These are phyloP conservation scores for Stephania cephalantha DNA, from an alignment of 164 flowering plant species.

Conservation along the genomic window DNA sequence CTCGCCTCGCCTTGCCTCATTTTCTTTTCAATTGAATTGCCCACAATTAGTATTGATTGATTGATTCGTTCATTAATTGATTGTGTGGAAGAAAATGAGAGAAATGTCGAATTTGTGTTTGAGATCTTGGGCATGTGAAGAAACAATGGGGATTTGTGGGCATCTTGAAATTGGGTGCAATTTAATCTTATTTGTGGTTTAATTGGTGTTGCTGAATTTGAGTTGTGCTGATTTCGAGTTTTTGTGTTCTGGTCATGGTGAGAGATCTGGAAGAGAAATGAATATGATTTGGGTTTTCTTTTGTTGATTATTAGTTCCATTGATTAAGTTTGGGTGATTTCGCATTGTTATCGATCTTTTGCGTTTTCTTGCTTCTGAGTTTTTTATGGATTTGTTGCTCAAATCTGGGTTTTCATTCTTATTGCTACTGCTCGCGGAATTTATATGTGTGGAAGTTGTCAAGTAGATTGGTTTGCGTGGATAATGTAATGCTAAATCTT, in stretches of 20 bases:
- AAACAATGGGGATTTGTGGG: background rate
- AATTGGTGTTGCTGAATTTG: background rate
- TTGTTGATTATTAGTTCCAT: background rate
- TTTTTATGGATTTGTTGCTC: background rate
- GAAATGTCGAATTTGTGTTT: background rate
- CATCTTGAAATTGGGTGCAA: background rate
- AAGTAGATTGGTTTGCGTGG: background rate
- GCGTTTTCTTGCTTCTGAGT: background rate
- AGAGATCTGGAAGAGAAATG: background rate
- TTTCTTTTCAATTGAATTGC: background rate
- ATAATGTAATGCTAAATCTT: background rate
- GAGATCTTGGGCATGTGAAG: background rate
- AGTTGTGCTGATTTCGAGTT: conserved; percentile 1
- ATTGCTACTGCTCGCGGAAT: background rate
- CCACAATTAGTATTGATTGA: background rate
- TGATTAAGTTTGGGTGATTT: background rate
- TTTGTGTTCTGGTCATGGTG: background rate
- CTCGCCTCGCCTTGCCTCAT: too few relatives aligned
- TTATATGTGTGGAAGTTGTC: background rate
- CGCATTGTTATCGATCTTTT: background rate
- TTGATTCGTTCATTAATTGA: too few relatives aligned
- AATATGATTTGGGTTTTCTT: background rate
- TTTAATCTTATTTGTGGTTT: background rate
- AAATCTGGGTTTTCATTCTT: background rate
- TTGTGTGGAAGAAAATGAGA: too few relatives aligned